These are phyloP conservation scores for Lactifluus pinguis DNA, from an alignment of 768 basidiomycete genomes.

Conservation along the genomic window DNA sequence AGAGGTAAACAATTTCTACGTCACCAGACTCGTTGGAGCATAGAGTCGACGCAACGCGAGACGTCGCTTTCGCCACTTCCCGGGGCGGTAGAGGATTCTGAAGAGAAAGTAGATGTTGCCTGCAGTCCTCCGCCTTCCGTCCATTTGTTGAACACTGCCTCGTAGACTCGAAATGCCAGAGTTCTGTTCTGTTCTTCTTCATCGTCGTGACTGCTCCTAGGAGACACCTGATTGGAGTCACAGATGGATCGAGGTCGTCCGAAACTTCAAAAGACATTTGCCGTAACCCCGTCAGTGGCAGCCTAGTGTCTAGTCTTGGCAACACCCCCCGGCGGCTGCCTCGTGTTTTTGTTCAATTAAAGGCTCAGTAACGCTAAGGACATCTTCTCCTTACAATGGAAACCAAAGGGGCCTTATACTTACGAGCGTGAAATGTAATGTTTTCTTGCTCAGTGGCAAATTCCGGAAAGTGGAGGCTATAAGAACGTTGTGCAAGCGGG, in stretches of 20 bases:
- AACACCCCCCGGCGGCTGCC: too few relatives aligned
- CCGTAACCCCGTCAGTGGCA: too few relatives aligned
- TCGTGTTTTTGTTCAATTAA: too few relatives aligned
- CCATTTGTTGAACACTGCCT: constrained; percentile 22
- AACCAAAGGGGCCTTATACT: too few relatives aligned
- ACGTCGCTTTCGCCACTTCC: neutral
- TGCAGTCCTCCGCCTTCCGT: constrained; percentile 22
- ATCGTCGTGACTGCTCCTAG: neutral
- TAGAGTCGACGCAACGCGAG: neutral
- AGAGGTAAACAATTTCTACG: neutral
- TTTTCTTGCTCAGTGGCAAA: too few relatives aligned
- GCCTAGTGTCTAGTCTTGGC: too few relatives aligned
- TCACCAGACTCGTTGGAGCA: neutral
- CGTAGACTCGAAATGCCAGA: constrained; percentile 16
- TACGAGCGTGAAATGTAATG: too few relatives aligned
- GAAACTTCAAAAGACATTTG: neutral
- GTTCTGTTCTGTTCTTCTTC: neutral
- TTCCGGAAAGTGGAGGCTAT: too few relatives aligned
- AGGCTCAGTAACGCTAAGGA: too few relatives aligned
- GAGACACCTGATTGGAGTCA: neutral
- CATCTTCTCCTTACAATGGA: too few relatives aligned
- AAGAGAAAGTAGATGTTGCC: constrained; percentile 13
- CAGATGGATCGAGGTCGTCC: neutral
- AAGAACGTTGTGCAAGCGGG: too few relatives aligned
- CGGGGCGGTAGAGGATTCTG: constrained; percentile 10